These are phyloP conservation scores for Saccharomycopsis schoenii DNA, from an alignment of 805 yeast genomes.

Conservation along the genomic window DNA sequence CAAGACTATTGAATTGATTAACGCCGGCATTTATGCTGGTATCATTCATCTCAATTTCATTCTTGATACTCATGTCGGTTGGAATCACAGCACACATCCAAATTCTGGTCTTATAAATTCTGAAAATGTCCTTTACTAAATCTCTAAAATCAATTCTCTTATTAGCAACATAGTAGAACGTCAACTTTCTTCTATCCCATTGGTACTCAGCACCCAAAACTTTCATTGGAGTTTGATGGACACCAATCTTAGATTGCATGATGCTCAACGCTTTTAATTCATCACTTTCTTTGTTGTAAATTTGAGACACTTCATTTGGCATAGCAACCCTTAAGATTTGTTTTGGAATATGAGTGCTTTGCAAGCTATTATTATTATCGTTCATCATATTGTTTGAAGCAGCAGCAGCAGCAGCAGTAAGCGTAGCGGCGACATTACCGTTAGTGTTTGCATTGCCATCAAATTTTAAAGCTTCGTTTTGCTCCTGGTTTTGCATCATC, in stretches of 20 bases:
- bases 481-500: constrained; percentile 58
- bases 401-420: not conserved
- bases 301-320: constrained; percentile 47
- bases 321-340: constrained; percentile 56
- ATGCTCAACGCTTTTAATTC: constrained; percentile 59
- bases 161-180: constrained; percentile 56
- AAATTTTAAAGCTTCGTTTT: constrained; percentile 46
- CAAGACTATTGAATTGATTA: not conserved
- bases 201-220: constrained; percentile 76
- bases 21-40: constrained; percentile 6
- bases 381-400: constrained; percentile 12
- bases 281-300: constrained; percentile 50
- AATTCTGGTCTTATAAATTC: constrained; percentile 69
- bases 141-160: constrained; percentile 71
- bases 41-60: constrained; percentile 16
- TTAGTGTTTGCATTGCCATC: constrained; percentile 19
- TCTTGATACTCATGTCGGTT: constrained; percentile 9
- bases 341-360: constrained; percentile 57
- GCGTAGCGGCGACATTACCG: constrained; percentile 10
- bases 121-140: constrained; percentile 62
- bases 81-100: constrained; percentile 73
- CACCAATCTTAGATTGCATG: constrained; percentile 48
- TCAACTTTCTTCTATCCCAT: constrained; percentile 74
- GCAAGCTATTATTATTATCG: constrained; percentile 20
- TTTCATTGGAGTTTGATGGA: constrained; percentile 41